Evolutionary conservation across 2,329 filamentous ascomycete species (phyloP).

Genomic region (Penicillium nordicum): DNA sequence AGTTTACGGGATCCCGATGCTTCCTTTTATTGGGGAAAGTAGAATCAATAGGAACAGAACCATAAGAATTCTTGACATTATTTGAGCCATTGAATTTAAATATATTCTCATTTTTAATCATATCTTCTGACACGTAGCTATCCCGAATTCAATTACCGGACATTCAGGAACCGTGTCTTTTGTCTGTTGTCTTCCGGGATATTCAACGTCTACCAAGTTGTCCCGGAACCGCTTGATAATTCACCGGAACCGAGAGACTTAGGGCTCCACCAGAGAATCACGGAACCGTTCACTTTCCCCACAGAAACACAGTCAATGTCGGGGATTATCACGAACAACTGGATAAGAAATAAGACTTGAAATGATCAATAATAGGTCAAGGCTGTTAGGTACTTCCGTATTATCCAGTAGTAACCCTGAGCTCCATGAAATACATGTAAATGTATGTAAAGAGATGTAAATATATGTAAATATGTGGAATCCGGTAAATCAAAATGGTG

Average conservation of each 20-base stretch:
- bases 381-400: background rate
- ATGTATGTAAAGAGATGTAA: background rate
- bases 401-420: background rate
- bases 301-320: background rate
- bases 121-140: background rate
- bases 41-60: background rate
- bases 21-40: background rate
- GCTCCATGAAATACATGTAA: background rate
- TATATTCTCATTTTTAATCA: background rate
- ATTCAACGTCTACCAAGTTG: background rate
- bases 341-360: background rate
- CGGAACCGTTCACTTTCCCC: constrained; percentile 1
- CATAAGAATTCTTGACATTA: too few relatives aligned
- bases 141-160: background rate
- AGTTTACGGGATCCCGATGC: background rate
- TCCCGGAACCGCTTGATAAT: background rate
- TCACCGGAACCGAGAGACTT: constrained; percentile 5
- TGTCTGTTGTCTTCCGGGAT: background rate
- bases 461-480: background rate
- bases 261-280: background rate
- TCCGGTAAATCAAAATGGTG: background rate
- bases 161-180: background rate
- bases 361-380: background rate
- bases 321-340: background rate
- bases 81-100: background rate